Base-by-base conservation (phyloP, 1,284 basidiomycete species). In the Xerocomus nothofagi region DNA sequence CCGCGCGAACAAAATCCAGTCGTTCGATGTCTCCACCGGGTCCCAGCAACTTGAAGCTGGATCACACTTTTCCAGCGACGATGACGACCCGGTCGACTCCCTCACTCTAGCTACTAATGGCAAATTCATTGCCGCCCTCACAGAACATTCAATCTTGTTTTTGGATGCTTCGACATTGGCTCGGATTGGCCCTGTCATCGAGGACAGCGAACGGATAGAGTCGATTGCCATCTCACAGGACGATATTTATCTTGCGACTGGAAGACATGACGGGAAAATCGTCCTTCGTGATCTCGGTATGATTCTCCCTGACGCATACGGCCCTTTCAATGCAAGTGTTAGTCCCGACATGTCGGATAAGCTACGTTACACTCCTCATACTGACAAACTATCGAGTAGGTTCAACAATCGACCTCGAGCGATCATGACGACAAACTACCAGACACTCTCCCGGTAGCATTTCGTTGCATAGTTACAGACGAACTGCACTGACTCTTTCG, bases 201-300 rank as follows among this genome's bases (percentile, higher is more conserved):
- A 21, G 15, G 29, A 21, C 9, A 14, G 23, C 2, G 1, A 15
- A 20, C 1, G 0, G 2, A 1, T 34, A 3, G 2, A 2, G 14
- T 21, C 39, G 1, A 41, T 37, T 41, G 5, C 18, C 6, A 3
- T 41, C 2, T 41, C 39, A 2, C 8, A 2, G 2, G 29, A 37
- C 18, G n/a, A 3, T 2, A 8, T 9, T 4, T 6, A n/a, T 7
- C 1, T 41, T 8, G 30, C 14, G 9, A 21, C 14, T n/a, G 39
- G 39, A n/a, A 27, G 15, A 21, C 1, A 0, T 7, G 14, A 37
- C 9, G 39, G 29, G 6, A 41, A 37, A n/a, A 38, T 41, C 2
- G 0, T 11, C 3, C n/a, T 41, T 5, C 20, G 8, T n/a, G 5
- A 21, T n/a, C 39, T 41, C 10, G 0, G 4, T 1, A 21, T 3